Percentiles rank a stretch among this genome's conserved stretches.
Conservation (phyloP, 495 filamentous ascomycete genomes). For the Penicillium psychrofluorescens region DNA sequence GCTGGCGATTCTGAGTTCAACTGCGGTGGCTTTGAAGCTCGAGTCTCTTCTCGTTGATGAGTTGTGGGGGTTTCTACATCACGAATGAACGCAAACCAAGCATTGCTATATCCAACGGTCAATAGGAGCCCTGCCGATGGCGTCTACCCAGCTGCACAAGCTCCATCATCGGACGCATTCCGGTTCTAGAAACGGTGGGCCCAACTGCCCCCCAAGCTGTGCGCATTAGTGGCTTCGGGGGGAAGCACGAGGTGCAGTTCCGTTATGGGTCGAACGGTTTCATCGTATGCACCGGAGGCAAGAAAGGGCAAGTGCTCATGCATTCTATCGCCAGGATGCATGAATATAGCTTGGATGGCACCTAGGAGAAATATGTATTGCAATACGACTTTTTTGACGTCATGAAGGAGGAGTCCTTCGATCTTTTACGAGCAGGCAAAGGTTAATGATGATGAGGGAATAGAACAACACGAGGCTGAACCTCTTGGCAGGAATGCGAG, state of each 20-base stretch:
- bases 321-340: constrained; percentile 6
- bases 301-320: too few relatives aligned
- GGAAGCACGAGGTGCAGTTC: constrained; percentile 25
- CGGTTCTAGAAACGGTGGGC: constrained; percentile 22
- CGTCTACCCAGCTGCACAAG: neutral
- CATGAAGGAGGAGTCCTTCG: neutral
- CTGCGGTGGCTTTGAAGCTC: too few relatives aligned
- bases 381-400: constrained; percentile 4
- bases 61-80: too few relatives aligned
- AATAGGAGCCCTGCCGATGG: neutral
- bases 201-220: constrained; percentile 9
- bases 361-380: too few relatives aligned
- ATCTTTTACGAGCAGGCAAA: too few relatives aligned
- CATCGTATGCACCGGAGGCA: neutral
- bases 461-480: neutral
- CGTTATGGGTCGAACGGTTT: constrained; percentile 15
- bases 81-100: too few relatives aligned
- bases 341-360: constrained; percentile 1
- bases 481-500: neutral
- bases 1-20: too few relatives aligned
- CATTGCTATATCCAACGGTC: neutral
- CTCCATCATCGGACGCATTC: neutral
- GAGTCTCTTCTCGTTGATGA: too few relatives aligned
- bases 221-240: constrained; percentile 31
- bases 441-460: too few relatives aligned